These are phyloP conservation scores for Balansia obtecta DNA, from an alignment of 2,329 filamentous ascomycete genomes.

Conservation along the genomic window DNA sequence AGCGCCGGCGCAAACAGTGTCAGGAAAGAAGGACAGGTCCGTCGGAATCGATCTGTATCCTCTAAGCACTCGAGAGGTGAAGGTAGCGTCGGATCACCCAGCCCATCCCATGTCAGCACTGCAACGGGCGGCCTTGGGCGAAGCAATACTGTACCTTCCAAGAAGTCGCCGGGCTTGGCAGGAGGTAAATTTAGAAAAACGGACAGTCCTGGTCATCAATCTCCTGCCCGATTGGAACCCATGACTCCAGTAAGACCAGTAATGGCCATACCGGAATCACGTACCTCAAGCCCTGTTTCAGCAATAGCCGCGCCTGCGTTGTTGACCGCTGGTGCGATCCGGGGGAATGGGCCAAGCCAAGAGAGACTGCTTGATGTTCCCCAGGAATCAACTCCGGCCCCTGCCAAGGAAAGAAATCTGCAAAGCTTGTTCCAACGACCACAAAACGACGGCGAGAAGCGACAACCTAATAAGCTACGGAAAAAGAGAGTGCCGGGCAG, in stretches of 20 bases:
- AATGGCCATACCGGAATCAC: slow-evolving; percentile 12
- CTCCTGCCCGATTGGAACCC: slow-evolving; percentile 24
- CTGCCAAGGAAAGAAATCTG: slow-evolving; percentile 54
- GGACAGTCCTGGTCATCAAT: slow-evolving; percentile 18
- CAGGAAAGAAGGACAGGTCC: slow-evolving; percentile 63
- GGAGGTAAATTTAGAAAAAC: slow-evolving; percentile 50
- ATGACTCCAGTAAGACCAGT: slow-evolving; percentile 21
- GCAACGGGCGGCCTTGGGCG: slow-evolving; percentile 44
- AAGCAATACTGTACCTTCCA: slow-evolving; percentile 90
- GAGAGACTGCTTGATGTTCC: slow-evolving; percentile 32
- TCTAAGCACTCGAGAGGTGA: slow-evolving; percentile 76
- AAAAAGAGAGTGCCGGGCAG: slow-evolving; percentile 73
- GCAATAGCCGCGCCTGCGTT: slow-evolving; percentile 14
- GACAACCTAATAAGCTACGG: slow-evolving; percentile 79
- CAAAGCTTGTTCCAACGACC: slow-evolving; percentile 60
- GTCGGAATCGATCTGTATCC: slow-evolving; percentile 83
- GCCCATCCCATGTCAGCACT: slow-evolving; percentile 40
- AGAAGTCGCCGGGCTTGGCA: slow-evolving; percentile 64
- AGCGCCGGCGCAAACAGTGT: slow-evolving; percentile 84
- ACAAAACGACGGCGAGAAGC: slow-evolving; percentile 47
- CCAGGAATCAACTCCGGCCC: slow-evolving; percentile 38
- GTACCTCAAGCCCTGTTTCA: slow-evolving; percentile 14
- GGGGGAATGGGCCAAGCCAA: slow-evolving; percentile 32
- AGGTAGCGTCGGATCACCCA: slow-evolving; percentile 56
- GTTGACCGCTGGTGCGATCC: slow-evolving; percentile 16